Conservation (phyloP, 78 protist genomes). For the Dictyostelium purpureum region DNA sequence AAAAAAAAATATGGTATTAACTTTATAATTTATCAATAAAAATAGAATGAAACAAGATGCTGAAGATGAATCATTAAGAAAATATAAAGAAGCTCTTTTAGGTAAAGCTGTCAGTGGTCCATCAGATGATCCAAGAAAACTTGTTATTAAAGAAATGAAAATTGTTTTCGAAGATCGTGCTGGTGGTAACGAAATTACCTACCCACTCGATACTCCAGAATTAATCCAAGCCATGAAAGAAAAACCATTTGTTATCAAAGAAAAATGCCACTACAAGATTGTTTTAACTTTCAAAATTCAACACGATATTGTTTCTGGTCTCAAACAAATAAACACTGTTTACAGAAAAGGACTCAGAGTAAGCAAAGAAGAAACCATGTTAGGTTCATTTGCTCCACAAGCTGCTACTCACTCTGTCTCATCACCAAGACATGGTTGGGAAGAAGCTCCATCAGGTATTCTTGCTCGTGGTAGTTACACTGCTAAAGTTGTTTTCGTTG, state of each 20-base stretch:
- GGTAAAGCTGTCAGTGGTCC: slow-evolving; percentile 65
- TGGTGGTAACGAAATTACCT: slow-evolving; percentile 66
- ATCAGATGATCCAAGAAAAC: slow-evolving; percentile 77
- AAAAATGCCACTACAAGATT: slow-evolving; percentile 78
- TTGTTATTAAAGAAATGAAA: slow-evolving; percentile 76
- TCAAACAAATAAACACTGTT: slow-evolving; percentile 80
- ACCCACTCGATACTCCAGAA: slow-evolving; percentile 47
- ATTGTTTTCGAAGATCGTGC: slow-evolving; percentile 73
- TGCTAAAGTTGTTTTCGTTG: slow-evolving; percentile 86
- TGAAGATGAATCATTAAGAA: slow-evolving; percentile 85
- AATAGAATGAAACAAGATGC: slow-evolving; percentile 79
- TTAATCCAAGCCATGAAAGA: slow-evolving; percentile 62
- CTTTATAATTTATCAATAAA: too few relatives aligned
- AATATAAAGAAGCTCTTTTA: slow-evolving; percentile 76
- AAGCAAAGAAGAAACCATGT: slow-evolving; percentile 75
- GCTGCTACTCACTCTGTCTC: slow-evolving; percentile 35
- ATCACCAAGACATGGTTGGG: slow-evolving; percentile 66
- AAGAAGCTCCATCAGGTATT: slow-evolving; percentile 89
- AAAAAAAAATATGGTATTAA: too few relatives aligned
- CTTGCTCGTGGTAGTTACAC: slow-evolving; percentile 89
- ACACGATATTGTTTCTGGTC: slow-evolving; percentile 91
- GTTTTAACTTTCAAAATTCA: slow-evolving; percentile 82
- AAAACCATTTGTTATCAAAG: slow-evolving; percentile 83
- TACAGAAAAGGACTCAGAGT: slow-evolving; percentile 85
- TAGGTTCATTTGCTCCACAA: slow-evolving; percentile 90